Evolutionary conservation across 768 basidiomycete genomes (phyloP).

Genomic region (Boletus rufocinnamomeus): DNA sequence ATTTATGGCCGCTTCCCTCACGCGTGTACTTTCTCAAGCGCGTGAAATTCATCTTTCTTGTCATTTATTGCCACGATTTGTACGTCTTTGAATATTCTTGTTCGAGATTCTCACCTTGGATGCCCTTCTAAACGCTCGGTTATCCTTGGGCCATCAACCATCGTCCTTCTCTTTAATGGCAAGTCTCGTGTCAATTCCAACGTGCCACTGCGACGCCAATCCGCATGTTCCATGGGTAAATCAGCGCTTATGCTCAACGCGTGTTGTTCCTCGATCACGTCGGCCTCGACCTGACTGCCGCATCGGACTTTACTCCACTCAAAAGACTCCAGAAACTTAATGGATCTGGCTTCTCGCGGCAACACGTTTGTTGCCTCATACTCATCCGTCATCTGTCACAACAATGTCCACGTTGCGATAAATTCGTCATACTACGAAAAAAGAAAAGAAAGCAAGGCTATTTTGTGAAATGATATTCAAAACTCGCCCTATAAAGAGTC

Average conservation of each 20-base stretch:
- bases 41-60: conserved; percentile 31
- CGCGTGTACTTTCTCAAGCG: conserved; percentile 31
- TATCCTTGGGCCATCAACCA: conserved; percentile 24
- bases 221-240: conserved; percentile 42
- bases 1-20: conserved; percentile 51
- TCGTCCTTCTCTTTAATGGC: conserved; percentile 23
- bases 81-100: conserved; percentile 35
- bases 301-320: conserved; percentile 72
- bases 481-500: conserved; percentile 57
- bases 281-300: conserved; percentile 53
- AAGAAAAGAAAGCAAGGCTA: conserved; percentile 40
- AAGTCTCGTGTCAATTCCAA: conserved; percentile 33
- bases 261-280: conserved; percentile 70
- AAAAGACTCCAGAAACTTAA: conserved; percentile 56
- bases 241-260: conserved; percentile 57
- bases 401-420: conserved; percentile 76
- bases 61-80: conserved; percentile 30
- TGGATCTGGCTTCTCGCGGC: conserved; percentile 64
- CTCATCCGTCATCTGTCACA: conserved; percentile 68
- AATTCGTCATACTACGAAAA: conserved; percentile 53
- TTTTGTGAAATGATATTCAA: conserved; percentile 47
- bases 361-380: conserved; percentile 71
- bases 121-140: conserved; percentile 25
- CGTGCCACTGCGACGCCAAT: conserved; percentile 34
- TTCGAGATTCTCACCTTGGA: conserved; percentile 31